These are phyloP conservation scores for Pyricularia sp. DNA, from an alignment of 2,329 filamentous ascomycete genomes.

Conservation along the genomic window DNA sequence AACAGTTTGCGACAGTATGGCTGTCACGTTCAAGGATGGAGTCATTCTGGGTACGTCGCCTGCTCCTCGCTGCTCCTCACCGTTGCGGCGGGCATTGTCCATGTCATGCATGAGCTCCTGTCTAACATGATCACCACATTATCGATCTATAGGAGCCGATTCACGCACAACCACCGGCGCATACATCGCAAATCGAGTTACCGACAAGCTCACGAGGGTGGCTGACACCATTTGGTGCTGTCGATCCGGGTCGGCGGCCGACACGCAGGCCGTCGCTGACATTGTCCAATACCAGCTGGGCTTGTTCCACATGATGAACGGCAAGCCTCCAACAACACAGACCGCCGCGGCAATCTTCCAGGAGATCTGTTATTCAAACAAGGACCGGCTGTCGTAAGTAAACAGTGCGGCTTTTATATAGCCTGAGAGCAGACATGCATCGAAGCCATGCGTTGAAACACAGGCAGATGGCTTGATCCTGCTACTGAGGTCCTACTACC, in stretches of 20 bases:
- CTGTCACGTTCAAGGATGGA: slow-evolving; percentile 96
- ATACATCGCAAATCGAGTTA: slow-evolving; percentile 98
- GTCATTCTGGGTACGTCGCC: slow-evolving; percentile 69
- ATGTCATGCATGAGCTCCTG: not conserved
- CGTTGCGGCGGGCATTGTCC: not conserved
- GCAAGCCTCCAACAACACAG: slow-evolving; percentile 85
- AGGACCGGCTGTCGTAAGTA: slow-evolving; percentile 76
- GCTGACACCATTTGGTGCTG: slow-evolving; percentile 99
- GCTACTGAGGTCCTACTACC: not conserved
- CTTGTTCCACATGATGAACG: slow-evolving; percentile 83
- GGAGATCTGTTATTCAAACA: slow-evolving; percentile 96
- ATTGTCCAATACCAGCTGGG: slow-evolving; percentile 96
- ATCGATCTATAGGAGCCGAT: slow-evolving; percentile 59
- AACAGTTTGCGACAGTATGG: slow-evolving; percentile 63
- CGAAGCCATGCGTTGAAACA: not conserved
- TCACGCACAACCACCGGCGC: slow-evolving; percentile 94
- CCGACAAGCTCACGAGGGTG: slow-evolving; percentile 97
- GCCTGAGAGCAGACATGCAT: not conserved
- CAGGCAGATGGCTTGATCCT: not conserved
- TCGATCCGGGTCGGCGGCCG: slow-evolving; percentile 91
- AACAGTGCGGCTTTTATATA: not conserved
- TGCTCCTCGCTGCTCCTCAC: not conserved
- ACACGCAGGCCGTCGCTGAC: slow-evolving; percentile 95
- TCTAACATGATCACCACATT: not conserved
- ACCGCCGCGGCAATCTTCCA: slow-evolving; percentile 95